Base-by-base conservation (phyloP, 176 grass and related monocot species). In the Eragrostis curvula region DNA sequence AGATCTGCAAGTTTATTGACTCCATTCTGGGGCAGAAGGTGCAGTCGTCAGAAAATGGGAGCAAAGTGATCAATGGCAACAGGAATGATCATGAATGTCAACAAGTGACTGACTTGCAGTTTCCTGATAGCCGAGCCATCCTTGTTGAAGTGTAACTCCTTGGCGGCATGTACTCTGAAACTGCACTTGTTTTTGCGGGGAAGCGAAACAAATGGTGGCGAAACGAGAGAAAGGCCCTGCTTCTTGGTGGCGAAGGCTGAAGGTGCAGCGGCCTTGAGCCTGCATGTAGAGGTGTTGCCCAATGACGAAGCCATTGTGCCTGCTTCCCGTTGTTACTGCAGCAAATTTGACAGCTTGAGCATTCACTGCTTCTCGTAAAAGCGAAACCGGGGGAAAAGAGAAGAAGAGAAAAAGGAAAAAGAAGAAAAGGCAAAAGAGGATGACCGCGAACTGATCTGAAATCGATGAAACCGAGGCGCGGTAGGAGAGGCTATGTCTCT, bases 1-100 rank as follows among this genome's bases (percentile, higher is more conserved):
- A 91, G 86, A 70, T 94, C 83, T 5, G 92, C 92, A 50, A 94
- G 88, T 88, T 94, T 94, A 50, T 94, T 91, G 12, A 94, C 92
- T 14, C 92, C 92, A 81, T 48, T 81, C 88, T 94, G 76, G 24
- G 44, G 79, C 1, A 17, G 3, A 60, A 58, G 78, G 21, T 3
- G 8, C 47, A 20, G 41, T 30, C 1, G 10, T 61, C 11, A 66
- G 27, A 27, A 50, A 20, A 9, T 32, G 47, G n/a, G 4, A 36
- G 32, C 32, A 36, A 36, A 36, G 32, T 36, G 53, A 56, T 27
- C 25, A 36, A 5, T 40, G 16, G 50, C 68, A 2, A 7, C 21
- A 57, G n/a, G 23, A 5, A 2, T 6, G 0, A 1, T 0, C 14
- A 28, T 61, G 24, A 28, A 28, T 61, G 24, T 61, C 6, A 58